A percentile compares a stretch with the other conserved stretches of the same genome.
Conservation (phyloP, 2,329 filamentous ascomycete species). For the Hymenoscyphus albidus region DNA sequence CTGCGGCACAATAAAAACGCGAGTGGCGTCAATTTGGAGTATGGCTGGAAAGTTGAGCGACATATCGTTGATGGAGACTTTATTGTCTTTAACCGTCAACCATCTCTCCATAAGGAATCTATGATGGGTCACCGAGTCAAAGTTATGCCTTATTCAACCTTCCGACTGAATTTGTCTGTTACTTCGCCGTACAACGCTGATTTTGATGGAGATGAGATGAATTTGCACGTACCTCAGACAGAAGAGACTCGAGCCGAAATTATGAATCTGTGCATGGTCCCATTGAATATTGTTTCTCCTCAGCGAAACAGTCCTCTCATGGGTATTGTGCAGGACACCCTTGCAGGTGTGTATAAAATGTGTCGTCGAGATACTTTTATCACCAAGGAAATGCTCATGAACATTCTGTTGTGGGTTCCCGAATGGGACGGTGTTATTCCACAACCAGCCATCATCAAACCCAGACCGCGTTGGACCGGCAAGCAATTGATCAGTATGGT, state of each 20-base stretch:
- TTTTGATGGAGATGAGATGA: conserved; percentile 99
- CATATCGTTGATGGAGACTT: conserved; percentile 95
- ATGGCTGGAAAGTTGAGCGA: conserved; percentile 98
- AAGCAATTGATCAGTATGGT: conserved; percentile 97
- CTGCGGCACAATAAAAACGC: conserved; percentile 88
- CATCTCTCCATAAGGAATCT: conserved; percentile 97
- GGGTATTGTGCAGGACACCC: conserved; percentile 98
- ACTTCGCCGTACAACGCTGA: conserved; percentile 99
- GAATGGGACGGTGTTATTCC: conserved; percentile 96
- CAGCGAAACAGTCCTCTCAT: conserved; percentile 96
- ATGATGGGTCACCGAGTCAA: conserved; percentile 99
- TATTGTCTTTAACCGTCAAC: conserved; percentile 99
- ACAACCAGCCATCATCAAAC: conserved; percentile 88
- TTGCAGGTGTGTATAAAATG: conserved; percentile 96
- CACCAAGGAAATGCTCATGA: conserved; percentile 89
- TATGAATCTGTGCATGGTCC: conserved; percentile 93
- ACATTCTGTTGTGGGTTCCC: conserved; percentile 94
- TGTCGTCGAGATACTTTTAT: conserved; percentile 90
- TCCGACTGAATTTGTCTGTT: conserved; percentile 94
- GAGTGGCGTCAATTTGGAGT: conserved; percentile 75
- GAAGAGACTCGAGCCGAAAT: conserved; percentile 96
- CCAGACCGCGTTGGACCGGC: conserved; percentile 89
- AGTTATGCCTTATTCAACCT: conserved; percentile 99
- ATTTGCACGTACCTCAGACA: conserved; percentile 96
- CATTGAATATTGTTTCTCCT: conserved; percentile 95